phyloP scores from a whole-genome alignment of 805 yeast species.

The Phaffomyces thermotolerans region DNA sequence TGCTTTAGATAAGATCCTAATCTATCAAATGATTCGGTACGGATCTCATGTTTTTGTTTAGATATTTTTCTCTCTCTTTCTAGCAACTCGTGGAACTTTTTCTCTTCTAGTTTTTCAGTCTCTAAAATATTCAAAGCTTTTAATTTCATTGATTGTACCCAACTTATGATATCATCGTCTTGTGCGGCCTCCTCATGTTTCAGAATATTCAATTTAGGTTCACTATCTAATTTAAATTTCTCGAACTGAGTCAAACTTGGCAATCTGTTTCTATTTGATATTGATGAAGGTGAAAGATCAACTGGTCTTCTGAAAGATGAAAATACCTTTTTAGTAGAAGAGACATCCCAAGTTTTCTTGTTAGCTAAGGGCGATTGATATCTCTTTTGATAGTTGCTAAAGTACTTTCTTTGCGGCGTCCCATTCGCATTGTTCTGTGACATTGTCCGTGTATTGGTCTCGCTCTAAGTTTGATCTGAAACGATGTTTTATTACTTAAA shows the following conservation, averaged over 20 bases:
- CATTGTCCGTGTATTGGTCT: conserved; percentile 2
- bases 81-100: conserved; percentile 28
- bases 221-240: not conserved
- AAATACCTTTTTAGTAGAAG: conserved; percentile 9
- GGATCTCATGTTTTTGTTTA: conserved; percentile 18
- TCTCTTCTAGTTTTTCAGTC: conserved; percentile 30
- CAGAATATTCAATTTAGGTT: not conserved
- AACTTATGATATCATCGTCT: conserved; percentile 21
- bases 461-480: not conserved
- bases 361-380: conserved; percentile 14
- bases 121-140: conserved; percentile 27
- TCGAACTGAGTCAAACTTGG: not conserved
- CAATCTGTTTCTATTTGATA: not conserved
- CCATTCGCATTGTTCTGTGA: not conserved
- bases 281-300: not conserved
- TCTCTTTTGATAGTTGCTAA: conserved; percentile 2
- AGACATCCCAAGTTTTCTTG: conserved; percentile 20
- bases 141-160: conserved; percentile 30
- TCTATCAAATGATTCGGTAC: conserved; percentile 21
- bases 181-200: not conserved
- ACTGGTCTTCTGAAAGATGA: conserved; percentile 21
- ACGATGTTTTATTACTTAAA: not conserved
- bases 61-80: conserved; percentile 23
- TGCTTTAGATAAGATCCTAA: conserved; percentile 13
- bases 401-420: conserved; percentile 7